Percentiles rank a stretch among this genome's conserved stretches.
Evolutionary conservation across 208 protist genomes (phyloP).

Genomic region (Leishmania tropica): DNA sequence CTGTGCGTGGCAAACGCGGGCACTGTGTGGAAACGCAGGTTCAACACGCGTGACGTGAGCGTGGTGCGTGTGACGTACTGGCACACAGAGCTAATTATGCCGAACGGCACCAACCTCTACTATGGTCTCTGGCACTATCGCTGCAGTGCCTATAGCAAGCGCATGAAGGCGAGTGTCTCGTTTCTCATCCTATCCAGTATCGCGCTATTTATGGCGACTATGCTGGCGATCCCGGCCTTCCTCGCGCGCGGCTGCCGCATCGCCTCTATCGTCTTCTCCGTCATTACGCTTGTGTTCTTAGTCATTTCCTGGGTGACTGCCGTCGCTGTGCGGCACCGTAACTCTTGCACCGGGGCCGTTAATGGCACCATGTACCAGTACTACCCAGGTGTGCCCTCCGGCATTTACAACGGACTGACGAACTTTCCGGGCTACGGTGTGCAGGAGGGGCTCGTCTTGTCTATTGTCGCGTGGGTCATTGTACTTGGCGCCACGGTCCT

Average conservation of each 20-base stretch:
- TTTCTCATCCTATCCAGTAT: constrained; percentile 58
- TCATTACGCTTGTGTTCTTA: constrained; percentile 42
- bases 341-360: constrained; percentile 26
- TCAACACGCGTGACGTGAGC: constrained; percentile 36
- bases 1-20: constrained; percentile 43
- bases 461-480: constrained; percentile 52
- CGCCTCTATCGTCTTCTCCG: constrained; percentile 36
- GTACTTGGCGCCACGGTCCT: constrained; percentile 30
- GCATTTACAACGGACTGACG: constrained; percentile 46
- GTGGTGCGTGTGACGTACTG: constrained; percentile 69
- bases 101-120: constrained; percentile 41
- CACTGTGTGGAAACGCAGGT: constrained; percentile 59
- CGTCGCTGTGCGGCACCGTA: constrained; percentile 47
- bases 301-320: constrained; percentile 54
- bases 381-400: constrained; percentile 58
- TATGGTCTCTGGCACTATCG: constrained; percentile 49
- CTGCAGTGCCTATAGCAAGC: constrained; percentile 54
- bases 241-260: constrained; percentile 39
- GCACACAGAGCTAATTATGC: constrained; percentile 61
- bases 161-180: constrained; percentile 65
- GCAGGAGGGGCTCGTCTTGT: constrained; percentile 49
- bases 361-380: constrained; percentile 12
- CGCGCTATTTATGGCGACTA: constrained; percentile 33
- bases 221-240: constrained; percentile 49
- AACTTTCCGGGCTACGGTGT: constrained; percentile 55